These are phyloP conservation scores for Cochlearia excelsa DNA, from an alignment of 345 rosid species.

Conservation along the genomic window DNA sequence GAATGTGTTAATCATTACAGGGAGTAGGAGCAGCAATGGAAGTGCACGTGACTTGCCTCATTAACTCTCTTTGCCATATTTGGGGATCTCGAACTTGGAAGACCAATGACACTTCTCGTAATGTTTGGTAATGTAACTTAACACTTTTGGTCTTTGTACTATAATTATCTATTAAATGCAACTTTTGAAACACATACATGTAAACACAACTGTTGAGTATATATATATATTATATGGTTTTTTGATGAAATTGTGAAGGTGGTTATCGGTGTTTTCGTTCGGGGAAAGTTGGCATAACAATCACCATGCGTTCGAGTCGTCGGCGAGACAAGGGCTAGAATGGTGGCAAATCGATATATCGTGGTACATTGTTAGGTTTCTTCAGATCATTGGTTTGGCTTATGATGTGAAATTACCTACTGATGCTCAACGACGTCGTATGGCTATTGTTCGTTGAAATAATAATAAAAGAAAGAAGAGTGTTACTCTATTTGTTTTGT, in stretches of 20 bases:
- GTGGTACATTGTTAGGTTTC: conserved; percentile 64
- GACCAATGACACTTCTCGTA: conserved; percentile 76
- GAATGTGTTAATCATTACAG: conserved; percentile 23
- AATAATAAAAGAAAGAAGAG: neutral
- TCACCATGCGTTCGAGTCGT: conserved; percentile 58
- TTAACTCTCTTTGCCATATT: conserved; percentile 82
- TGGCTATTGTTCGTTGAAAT: conserved; percentile 42
- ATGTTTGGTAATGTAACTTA: conserved; percentile 54
- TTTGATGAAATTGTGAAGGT: conserved; percentile 36
- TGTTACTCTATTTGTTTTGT: conserved; percentile 8
- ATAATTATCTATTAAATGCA: neutral
- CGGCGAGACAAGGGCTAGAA: conserved; percentile 80
- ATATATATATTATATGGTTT: neutral
- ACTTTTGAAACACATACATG: too few species aligned
- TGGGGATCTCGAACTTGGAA: conserved; percentile 88
- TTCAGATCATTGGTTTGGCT: conserved; percentile 65
- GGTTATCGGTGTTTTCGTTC: conserved; percentile 80
- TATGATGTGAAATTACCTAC: conserved; percentile 66
- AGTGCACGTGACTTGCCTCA: conserved; percentile 77
- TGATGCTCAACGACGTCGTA: conserved; percentile 52
- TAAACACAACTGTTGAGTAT: too few species aligned
- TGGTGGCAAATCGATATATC: conserved; percentile 93
- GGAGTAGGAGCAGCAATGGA: conserved; percentile 65
- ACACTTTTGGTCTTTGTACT: conserved; percentile 15
- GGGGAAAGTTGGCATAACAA: conserved; percentile 70